Evolutionary conservation across 2,329 filamentous ascomycete genomes (phyloP).

Genomic region (Fusarium decemcellulare): DNA sequence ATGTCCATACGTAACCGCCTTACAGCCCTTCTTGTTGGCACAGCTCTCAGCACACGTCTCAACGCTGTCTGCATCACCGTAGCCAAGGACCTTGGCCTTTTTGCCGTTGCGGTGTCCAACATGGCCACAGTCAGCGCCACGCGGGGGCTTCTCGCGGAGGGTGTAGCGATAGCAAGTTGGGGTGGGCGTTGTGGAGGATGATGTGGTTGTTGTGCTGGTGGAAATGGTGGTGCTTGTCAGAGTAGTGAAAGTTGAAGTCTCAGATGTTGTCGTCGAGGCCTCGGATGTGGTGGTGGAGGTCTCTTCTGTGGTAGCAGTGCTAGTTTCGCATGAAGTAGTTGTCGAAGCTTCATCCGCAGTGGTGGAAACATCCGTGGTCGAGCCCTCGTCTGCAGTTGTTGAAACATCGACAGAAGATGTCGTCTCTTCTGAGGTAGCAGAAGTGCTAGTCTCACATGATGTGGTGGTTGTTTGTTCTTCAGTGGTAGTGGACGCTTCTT

Average conservation of each 20-base stretch:
- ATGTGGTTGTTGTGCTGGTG: slow-evolving; percentile 8
- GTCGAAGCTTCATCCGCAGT: background rate
- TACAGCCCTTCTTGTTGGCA: slow-evolving; percentile 16
- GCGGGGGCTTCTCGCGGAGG: slow-evolving; percentile 18
- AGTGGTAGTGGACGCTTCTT: background rate
- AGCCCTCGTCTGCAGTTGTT: background rate
- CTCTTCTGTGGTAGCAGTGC: background rate
- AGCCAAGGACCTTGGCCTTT: slow-evolving; percentile 28
- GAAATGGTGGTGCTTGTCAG: slow-evolving; percentile 6
- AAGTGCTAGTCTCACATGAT: background rate
- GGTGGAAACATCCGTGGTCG: background rate
- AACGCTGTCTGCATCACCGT: slow-evolving; percentile 31
- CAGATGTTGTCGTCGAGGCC: slow-evolving; percentile 10
- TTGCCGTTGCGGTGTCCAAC: slow-evolving; percentile 14
- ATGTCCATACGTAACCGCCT: slow-evolving; percentile 31
- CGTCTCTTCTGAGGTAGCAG: background rate
- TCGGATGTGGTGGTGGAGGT: background rate
- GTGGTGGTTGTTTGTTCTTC: background rate
- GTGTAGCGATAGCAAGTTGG: slow-evolving; percentile 38
- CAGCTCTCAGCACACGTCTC: slow-evolving; percentile 35
- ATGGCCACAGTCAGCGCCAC: slow-evolving; percentile 20
- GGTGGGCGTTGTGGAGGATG: slow-evolving; percentile 1
- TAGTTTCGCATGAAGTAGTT: background rate
- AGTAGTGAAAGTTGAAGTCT: background rate
- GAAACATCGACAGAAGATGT: background rate